Percentiles rank a stretch among this genome's conserved stretches.
phyloP scores from a whole-genome alignment of 2,329 filamentous ascomycete species.

The Elsinoe perseae region DNA sequence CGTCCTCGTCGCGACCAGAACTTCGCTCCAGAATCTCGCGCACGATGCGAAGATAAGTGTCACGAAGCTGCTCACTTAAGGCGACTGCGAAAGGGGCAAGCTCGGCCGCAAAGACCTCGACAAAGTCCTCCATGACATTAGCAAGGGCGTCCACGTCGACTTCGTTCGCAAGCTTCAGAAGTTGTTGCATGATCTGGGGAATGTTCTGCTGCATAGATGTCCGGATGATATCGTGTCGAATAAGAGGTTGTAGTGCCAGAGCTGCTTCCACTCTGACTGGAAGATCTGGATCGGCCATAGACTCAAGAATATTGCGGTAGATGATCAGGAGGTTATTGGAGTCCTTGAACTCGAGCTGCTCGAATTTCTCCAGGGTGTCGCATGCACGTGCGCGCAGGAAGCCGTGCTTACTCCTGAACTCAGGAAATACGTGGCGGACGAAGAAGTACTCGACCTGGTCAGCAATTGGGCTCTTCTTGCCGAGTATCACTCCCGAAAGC shows the following conservation, averaged over 20 bases:
- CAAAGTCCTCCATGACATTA: constrained; percentile 99
- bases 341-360: constrained; percentile 94
- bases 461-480: constrained; percentile 97
- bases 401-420: constrained; percentile 86
- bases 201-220: constrained; percentile 97
- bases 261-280: constrained; percentile 92
- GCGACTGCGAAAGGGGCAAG: constrained; percentile 95
- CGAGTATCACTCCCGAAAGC: constrained; percentile 83
- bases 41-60: constrained; percentile 92
- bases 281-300: constrained; percentile 88
- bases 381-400: constrained; percentile 92
- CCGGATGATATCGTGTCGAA: constrained; percentile 88
- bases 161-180: constrained; percentile 93
- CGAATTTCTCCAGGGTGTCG: constrained; percentile 96
- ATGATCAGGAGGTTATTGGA: constrained; percentile 91
- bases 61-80: constrained; percentile 86
- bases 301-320: constrained; percentile 93
- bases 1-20: constrained; percentile 65
- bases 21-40: constrained; percentile 86
- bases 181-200: constrained; percentile 97
- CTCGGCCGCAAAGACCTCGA: constrained; percentile 96
- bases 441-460: constrained; percentile 98
- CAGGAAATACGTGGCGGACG: constrained; percentile 94
- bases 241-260: constrained; percentile 87
- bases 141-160: constrained; percentile 94